Evolutionary conservation across 1,139 yeast species (phyloP), one percentile per base, ranked within the genome.

Genomic region (Yamadazyma oceani): DNA sequence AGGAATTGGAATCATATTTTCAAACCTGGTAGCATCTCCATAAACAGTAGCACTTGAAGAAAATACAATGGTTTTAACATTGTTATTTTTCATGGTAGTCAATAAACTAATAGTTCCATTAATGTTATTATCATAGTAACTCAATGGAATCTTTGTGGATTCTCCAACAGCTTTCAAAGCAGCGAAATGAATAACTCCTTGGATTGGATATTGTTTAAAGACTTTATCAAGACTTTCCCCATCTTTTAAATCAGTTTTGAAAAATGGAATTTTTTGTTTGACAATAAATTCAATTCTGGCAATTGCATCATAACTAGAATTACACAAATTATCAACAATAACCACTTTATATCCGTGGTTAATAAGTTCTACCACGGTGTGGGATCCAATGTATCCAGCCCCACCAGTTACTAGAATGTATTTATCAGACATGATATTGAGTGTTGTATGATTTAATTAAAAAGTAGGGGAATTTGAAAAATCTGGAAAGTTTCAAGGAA

Each of bases 91-190:
- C 78, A 82, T 75, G 11, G 73, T 78, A 43, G 73, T 67, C 46
- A 85, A 58, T 45, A 86, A 66, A 40, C 66, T 73, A 45, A 83
- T 60, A 19, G 92, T 79, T 23, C 94, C 92, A 22, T 64, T 58
- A 26, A 85, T 78, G 53, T 85, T 85, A 56, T 82, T 82, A 39
- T 78, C 80, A 57, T 82, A 85, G 62, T 85, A 85, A 32, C 61
- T 69, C 42, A 84, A 69, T n/a, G 95, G 95, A 39, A 80, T 75
- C 51, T 75, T 55, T 24, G 85, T 74, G n/a, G 88, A 80, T 59
- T 85, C 94, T 26, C 89, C 92, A 26, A 85, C 95, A 2, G 94
- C 92, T 59, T 85, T 85, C 54, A 85, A 73, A 17, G 90, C 92
- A n/a, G 94, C 95, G 63, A 85, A 85, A 57, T 85, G 95, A 37